These are phyloP conservation scores for Kazachstania africana DNA, from an alignment of 805 yeast species.

Conservation along the genomic window DNA sequence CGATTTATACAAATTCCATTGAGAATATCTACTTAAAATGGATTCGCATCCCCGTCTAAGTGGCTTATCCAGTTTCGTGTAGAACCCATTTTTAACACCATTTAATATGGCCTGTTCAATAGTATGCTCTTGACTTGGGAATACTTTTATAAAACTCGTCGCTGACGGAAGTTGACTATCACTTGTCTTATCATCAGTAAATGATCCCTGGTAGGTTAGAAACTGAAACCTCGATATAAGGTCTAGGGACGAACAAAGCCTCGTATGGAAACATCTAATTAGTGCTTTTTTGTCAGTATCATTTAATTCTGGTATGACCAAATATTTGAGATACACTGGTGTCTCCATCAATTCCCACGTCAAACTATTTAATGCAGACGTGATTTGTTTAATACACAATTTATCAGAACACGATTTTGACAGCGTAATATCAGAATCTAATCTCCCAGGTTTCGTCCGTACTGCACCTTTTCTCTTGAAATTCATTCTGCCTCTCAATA, in stretches of 20 bases:
- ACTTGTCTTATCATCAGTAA: slow-evolving; percentile 11
- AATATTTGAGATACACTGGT: slow-evolving; percentile 30
- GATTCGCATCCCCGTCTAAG: slow-evolving; percentile 32
- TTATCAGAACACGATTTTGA: slow-evolving; percentile 91
- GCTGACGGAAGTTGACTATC: slow-evolving; percentile 12
- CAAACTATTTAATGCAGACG: slow-evolving; percentile 40
- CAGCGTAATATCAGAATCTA: slow-evolving; percentile 57
- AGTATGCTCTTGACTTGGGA: not conserved
- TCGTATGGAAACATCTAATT: slow-evolving; percentile 8
- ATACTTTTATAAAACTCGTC: slow-evolving; percentile 12
- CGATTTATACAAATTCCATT: slow-evolving; percentile 14
- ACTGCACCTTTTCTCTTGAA: slow-evolving; percentile 50
- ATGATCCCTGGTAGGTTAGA: slow-evolving; percentile 3
- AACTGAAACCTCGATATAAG: slow-evolving; percentile 3
- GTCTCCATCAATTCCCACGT: slow-evolving; percentile 28
- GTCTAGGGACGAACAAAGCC: slow-evolving; percentile 1
- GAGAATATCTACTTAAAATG: slow-evolving; percentile 14
- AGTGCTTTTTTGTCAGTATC: slow-evolving; percentile 1
- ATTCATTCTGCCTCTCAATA: slow-evolving; percentile 53
- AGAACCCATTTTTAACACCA: slow-evolving; percentile 53
- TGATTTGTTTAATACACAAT: slow-evolving; percentile 48
- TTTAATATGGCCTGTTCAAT: slow-evolving; percentile 32
- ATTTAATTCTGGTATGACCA: slow-evolving; percentile 34
- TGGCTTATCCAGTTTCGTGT: slow-evolving; percentile 30
- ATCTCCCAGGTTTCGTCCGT: slow-evolving; percentile 87